A percentile compares a stretch with the other conserved stretches of the same genome.
These are phyloP conservation scores for Erodium texanum DNA, from an alignment of 441 rosid species.

Conservation along the genomic window DNA sequence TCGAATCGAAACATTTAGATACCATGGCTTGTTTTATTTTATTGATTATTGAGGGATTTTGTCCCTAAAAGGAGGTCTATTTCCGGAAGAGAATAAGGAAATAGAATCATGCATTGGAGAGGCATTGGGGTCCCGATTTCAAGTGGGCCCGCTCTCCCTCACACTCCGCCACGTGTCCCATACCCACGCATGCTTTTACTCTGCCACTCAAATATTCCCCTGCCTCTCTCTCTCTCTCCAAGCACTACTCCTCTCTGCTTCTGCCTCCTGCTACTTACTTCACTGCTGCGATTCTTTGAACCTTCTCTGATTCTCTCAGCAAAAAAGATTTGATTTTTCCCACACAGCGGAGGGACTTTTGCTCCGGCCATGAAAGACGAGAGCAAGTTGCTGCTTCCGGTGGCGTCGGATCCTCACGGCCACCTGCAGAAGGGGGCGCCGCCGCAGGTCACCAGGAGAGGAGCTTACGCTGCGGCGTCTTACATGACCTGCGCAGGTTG, in stretches of 20 bases:
- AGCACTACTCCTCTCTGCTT: background rate
- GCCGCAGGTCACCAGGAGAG: constrained; percentile 51
- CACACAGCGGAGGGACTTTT: too few species aligned
- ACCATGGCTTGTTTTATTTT: too few species aligned
- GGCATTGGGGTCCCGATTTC: background rate
- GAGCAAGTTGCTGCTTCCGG: background rate
- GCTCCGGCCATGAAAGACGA: background rate
- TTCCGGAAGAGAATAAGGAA: background rate
- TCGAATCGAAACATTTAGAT: too few species aligned
- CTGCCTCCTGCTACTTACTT: too few species aligned
- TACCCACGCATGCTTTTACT: background rate
- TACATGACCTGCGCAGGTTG: constrained; percentile 93
- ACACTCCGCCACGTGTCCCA: background rate
- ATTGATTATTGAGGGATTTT: too few species aligned
- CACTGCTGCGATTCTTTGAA: background rate
- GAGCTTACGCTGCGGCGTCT: constrained; percentile 77
- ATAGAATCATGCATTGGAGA: background rate
- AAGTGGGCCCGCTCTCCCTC: background rate
- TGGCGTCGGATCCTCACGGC: background rate
- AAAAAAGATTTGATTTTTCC: background rate
- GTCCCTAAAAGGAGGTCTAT: background rate
- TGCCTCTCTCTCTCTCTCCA: background rate
- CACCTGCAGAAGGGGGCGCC: background rate
- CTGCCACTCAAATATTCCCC: background rate
- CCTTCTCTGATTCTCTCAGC: background rate